These are phyloP conservation scores for Boletus pseudopeckii DNA, from an alignment of 768 basidiomycete species.

Conservation along the genomic window DNA sequence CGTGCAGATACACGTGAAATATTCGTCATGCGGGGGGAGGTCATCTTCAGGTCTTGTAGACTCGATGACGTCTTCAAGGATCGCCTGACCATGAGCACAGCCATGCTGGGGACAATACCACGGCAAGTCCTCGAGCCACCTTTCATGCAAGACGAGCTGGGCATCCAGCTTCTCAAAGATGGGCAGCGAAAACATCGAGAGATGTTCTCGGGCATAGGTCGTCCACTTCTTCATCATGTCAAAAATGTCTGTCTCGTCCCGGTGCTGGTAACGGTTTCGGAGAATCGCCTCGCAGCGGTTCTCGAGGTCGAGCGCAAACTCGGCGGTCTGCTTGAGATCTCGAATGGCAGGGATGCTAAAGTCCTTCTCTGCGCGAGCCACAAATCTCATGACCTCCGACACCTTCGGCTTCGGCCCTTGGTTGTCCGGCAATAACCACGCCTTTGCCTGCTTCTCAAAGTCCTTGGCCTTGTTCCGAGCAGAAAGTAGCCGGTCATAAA, in stretches of 20 bases:
- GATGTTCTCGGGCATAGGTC: constrained; percentile 64
- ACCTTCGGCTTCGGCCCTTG: constrained; percentile 58
- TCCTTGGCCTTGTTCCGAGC: constrained; percentile 70
- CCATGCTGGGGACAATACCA: constrained; percentile 75
- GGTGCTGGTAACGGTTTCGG: constrained; percentile 54
- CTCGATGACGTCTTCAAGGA: constrained; percentile 73
- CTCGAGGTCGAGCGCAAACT: constrained; percentile 78
- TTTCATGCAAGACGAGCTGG: constrained; percentile 62
- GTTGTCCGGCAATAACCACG: constrained; percentile 61
- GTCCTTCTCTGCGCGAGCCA: constrained; percentile 70
- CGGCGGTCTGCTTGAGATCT: constrained; percentile 65
- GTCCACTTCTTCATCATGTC: constrained; percentile 72
- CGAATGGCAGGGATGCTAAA: constrained; percentile 65
- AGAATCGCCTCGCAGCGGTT: constrained; percentile 70
- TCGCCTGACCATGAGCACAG: constrained; percentile 56
- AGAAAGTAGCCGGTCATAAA: constrained; percentile 62
- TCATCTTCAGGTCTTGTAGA: constrained; percentile 78
- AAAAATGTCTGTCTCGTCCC: constrained; percentile 63
- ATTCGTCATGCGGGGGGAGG: constrained; percentile 73
- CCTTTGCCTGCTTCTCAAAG: constrained; percentile 73
- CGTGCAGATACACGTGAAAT: constrained; percentile 81
- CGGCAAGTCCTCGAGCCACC: constrained; percentile 72
- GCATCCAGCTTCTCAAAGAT: constrained; percentile 68
- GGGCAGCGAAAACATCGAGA: constrained; percentile 70
- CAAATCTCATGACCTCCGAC: constrained; percentile 65